These are phyloP conservation scores for Ascochyta viciae-villosae DNA, from an alignment of 2,329 filamentous ascomycete genomes.

Conservation along the genomic window DNA sequence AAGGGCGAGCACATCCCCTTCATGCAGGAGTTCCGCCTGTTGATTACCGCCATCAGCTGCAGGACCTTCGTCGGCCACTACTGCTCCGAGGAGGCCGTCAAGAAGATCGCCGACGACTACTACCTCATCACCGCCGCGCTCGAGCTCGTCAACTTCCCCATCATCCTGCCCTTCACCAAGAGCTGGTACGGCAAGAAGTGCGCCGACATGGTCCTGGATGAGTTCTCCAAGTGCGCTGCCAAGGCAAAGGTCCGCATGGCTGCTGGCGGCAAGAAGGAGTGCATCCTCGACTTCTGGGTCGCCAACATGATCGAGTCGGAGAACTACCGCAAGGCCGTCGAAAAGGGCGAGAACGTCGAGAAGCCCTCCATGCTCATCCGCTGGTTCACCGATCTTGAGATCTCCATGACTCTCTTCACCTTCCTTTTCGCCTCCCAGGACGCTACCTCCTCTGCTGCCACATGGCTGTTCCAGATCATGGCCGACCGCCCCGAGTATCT, in stretches of 20 bases:
- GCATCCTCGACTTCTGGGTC: conserved; percentile 96
- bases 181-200: conserved; percentile 98
- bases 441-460: conserved; percentile 90
- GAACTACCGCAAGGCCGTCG: conserved; percentile 79
- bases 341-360: conserved; percentile 68
- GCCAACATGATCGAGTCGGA: conserved; percentile 80
- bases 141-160: conserved; percentile 86
- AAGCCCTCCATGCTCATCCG: conserved; percentile 86
- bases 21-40: conserved; percentile 90
- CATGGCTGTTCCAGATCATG: conserved; percentile 94
- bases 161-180: conserved; percentile 94
- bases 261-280: conserved; percentile 82
- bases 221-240: conserved; percentile 89
- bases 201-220: conserved; percentile 86
- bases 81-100: conserved; percentile 86
- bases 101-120: conserved; percentile 96
- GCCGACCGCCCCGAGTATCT: conserved; percentile 93
- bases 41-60: conserved; percentile 94
- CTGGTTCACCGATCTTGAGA: conserved; percentile 88
- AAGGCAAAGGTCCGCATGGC: conserved; percentile 94
- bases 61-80: conserved; percentile 98
- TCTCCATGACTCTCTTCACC: conserved; percentile 91
- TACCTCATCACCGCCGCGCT: conserved; percentile 95
- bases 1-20: conserved; percentile 79
- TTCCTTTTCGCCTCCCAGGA: conserved; percentile 98